These are phyloP conservation scores for Colletotrichum sp. DNA, from an alignment of 2,329 filamentous ascomycete genomes.

Conservation along the genomic window DNA sequence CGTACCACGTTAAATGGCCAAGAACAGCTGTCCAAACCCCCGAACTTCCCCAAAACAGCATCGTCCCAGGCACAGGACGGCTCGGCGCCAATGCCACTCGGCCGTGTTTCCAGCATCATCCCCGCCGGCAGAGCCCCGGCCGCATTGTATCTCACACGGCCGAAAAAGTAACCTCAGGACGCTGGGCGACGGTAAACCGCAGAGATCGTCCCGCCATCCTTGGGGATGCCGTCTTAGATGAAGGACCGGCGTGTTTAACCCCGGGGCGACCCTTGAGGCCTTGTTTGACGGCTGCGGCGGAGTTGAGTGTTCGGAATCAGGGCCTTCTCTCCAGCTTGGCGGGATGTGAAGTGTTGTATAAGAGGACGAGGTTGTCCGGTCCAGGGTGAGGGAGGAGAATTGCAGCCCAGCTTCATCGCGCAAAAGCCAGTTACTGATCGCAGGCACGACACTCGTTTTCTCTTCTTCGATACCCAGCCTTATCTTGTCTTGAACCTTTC, in stretches of 20 bases:
- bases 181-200: neutral
- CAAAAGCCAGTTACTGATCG: neutral
- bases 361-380: neutral
- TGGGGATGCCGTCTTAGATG: neutral
- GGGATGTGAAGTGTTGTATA: neutral
- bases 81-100: conserved; percentile 13
- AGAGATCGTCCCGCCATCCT: conserved; percentile 4
- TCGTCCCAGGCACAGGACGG: neutral
- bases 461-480: neutral
- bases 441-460: neutral
- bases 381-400: accelerated
- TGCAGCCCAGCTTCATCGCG: neutral
- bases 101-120: conserved; percentile 14
- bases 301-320: neutral
- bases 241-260: neutral
- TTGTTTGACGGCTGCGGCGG: neutral
- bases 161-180: conserved; percentile 4
- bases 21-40: neutral
- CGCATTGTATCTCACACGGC: conserved; percentile 4
- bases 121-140: conserved; percentile 5
- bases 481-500: neutral
- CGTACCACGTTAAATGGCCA: neutral
- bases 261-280: neutral
- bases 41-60: neutral
- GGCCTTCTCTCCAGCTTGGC: conserved; percentile 7